Base-by-base conservation (phyloP, 495 filamentous ascomycete genomes). In the Tuber borchii region DNA sequence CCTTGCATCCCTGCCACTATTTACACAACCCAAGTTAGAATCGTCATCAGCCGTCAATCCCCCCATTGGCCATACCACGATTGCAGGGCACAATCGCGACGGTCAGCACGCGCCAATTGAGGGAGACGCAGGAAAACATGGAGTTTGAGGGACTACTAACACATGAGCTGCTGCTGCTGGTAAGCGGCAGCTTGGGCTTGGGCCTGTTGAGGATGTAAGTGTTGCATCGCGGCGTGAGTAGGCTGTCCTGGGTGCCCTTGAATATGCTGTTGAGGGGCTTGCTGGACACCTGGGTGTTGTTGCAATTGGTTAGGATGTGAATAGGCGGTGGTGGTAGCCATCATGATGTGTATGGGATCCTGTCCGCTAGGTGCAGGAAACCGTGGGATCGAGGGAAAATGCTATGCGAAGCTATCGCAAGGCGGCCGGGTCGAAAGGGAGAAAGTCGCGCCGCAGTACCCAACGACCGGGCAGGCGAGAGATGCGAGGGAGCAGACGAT, bases 231-330 rank as follows among this genome's bases (percentile, higher is more conserved):
- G 69, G 80, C 74, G 16, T 78, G 79, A 71, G 74, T 73, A 10
- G 81, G 76, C 46, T 83, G 81, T 20, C 81, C 81, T 72, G 81
- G 81, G 46, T 83, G 81, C 14, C 81, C 81, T 48, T 83, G 81
- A 70, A 83, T 81, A 72, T 83, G 80, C 56, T 82, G 81, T 70
- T 83, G 81, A 6, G 81, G 81, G 26, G 73, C 80, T 73, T 83
- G 81, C 70, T 82, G 80, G 71, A 80, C 78, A 44, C 78, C 80
- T 75, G 78, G 75, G 16, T 83, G 80, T 46, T 82, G 79, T 68
- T 80, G 81, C 78, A 82, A 73, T 74, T 82, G 81, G 68, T 79
- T 82, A 48, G 73, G 78, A 51, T 82, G 76, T 40, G 81, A 74
- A 73, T 81, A 83, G 37, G 81, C 10, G 48, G 48, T 14, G 56